phyloP scores from a whole-genome alignment of 139 green algal species.

The Coccomyxa sp. region DNA sequence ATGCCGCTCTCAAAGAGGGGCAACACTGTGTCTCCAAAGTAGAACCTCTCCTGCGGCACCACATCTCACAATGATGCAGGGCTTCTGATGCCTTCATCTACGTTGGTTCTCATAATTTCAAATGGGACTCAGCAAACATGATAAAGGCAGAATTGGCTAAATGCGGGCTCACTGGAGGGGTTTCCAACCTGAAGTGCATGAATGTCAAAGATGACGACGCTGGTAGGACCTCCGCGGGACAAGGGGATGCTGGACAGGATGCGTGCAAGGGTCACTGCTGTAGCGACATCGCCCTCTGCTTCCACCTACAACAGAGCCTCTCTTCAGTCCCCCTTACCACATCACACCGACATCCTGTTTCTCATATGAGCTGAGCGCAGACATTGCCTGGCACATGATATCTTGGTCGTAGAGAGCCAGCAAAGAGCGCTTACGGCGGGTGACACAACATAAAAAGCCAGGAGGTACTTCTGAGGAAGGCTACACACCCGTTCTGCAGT shows the following conservation, averaged over 20 bases:
- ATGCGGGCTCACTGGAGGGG: too few relatives aligned
- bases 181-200: constrained; percentile 93
- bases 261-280: constrained; percentile 91
- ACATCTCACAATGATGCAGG: neutral
- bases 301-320: constrained; percentile 55
- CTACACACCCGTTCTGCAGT: constrained; percentile 65
- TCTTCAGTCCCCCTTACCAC: neutral
- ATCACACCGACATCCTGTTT: too few relatives aligned
- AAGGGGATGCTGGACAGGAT: constrained; percentile 95
- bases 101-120: too few relatives aligned
- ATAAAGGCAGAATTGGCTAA: too few relatives aligned
- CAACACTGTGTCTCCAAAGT: constrained; percentile 97
- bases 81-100: neutral
- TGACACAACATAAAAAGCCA: too few relatives aligned
- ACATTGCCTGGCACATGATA: neutral
- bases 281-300: constrained; percentile 89
- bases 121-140: too few relatives aligned
- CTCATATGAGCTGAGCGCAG: neutral
- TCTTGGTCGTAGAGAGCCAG: neutral
- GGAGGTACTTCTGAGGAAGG: too few relatives aligned
- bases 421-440: too few relatives aligned
- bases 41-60: constrained; percentile 95
- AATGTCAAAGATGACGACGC: constrained; percentile 97
- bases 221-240: constrained; percentile 86
- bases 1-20: constrained; percentile 95